A percentile compares a stretch with the other conserved stretches of the same genome.
phyloP scores from a whole-genome alignment of 129 eudicot species.

The Escallonia herrerae region DNA sequence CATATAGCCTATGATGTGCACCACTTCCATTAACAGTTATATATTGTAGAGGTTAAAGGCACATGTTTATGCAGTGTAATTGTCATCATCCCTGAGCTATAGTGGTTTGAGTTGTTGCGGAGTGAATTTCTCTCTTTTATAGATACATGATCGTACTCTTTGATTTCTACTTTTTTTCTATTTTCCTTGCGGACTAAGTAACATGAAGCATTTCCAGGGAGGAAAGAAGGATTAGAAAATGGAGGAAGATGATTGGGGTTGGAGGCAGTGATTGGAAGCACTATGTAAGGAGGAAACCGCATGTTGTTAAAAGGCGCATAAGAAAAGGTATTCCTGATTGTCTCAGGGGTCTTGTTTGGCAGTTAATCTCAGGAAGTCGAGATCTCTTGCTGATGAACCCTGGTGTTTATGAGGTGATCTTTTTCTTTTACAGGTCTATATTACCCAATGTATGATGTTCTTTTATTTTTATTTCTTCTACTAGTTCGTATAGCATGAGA shows the following conservation, averaged over 20 bases:
- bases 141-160: no score
- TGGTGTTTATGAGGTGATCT: conserved; percentile 88
- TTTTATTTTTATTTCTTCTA: background rate
- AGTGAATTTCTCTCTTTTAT: no score
- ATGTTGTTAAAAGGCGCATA: conserved; percentile 79
- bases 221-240: conserved; percentile 77
- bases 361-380: conserved; percentile 90
- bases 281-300: conserved; percentile 68
- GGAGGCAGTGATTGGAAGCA: conserved; percentile 99
- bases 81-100: no score
- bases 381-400: conserved; percentile 95
- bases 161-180: no score
- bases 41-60: no score
- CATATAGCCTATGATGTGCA: no score
- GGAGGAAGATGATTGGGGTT: conserved; percentile 98
- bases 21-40: no score
- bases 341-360: conserved; percentile 99
- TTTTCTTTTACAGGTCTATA: background rate
- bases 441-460: background rate
- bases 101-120: no score
- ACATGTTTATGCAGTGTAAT: no score
- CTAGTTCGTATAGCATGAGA: background rate
- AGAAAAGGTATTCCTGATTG: conserved; percentile 96
- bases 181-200: conserved; percentile 3
- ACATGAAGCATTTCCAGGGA: conserved; percentile 48